phyloP scores from a whole-genome alignment of 257 asterid genomes.

The Paraleonurus japonicus region DNA sequence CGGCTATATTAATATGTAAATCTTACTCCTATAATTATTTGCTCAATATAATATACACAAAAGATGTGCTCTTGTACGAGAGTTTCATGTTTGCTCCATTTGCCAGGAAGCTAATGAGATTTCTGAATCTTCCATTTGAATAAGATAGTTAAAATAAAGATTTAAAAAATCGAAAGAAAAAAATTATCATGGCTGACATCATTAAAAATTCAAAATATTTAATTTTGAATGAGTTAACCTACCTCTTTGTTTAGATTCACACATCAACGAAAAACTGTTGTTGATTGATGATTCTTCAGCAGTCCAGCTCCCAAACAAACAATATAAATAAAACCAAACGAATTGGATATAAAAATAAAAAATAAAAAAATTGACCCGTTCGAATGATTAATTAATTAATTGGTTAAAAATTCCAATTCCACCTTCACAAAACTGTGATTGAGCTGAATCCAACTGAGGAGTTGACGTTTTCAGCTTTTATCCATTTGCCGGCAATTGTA shows the following conservation, averaged over 20 bases:
- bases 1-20: too few relatives aligned
- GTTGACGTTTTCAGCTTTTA: constrained; percentile 29
- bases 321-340: constrained; percentile 14
- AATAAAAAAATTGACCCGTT: neutral
- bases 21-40: too few relatives aligned
- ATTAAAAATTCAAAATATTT: neutral
- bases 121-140: neutral
- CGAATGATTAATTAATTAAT: neutral
- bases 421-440: constrained; percentile 5
- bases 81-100: neutral
- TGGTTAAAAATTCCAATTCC: constrained; percentile 4
- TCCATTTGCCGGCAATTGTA: constrained; percentile 25
- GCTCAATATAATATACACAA: too few relatives aligned
- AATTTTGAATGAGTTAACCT: neutral
- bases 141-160: neutral
- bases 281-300: neutral
- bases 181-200: neutral
- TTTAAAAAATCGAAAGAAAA: neutral
- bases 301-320: neutral
- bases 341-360: neutral
- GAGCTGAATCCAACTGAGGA: constrained; percentile 17
- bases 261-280: neutral
- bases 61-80: too few relatives aligned
- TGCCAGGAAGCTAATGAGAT: neutral
- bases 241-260: neutral